phyloP scores from a whole-genome alignment of 73 alveolate species.

The Paramecium pentaurelia region DNA sequence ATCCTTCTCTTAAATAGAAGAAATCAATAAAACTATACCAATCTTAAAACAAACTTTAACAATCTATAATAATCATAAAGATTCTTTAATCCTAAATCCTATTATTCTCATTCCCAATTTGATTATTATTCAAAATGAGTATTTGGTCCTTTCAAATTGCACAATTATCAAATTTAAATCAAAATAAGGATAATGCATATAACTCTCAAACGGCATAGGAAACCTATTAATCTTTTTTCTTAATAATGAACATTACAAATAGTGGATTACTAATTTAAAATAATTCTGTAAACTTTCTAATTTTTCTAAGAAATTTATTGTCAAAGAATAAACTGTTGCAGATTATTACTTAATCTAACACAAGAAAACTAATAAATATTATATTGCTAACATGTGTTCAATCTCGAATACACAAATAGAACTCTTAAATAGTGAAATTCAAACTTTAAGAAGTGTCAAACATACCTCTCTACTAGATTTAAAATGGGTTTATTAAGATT shows the following conservation, averaged over 20 bases:
- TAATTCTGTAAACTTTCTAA: neutral
- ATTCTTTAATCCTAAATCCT: neutral
- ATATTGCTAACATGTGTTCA: neutral
- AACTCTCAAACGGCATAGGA: neutral
- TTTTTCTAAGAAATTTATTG: neutral
- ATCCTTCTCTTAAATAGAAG: neutral
- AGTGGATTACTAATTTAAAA: neutral
- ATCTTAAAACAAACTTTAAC: neutral
- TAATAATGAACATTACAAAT: neutral
- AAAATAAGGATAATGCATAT: neutral
- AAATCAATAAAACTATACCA: neutral
- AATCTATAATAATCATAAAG: neutral
- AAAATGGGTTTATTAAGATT: constrained; percentile 40
- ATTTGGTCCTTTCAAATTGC: neutral
- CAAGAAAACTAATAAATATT: neutral
- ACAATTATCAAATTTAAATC: neutral
- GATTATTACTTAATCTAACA: neutral
- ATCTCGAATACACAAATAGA: neutral
- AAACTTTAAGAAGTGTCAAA: constrained; percentile 24
- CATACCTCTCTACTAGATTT: neutral
- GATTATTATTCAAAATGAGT: neutral
- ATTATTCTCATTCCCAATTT: neutral
- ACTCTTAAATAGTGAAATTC: neutral
- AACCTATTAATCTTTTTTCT: neutral
- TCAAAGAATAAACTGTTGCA: neutral